Conservation (phyloP, 139 green algal genomes). For the Chlorella sp. region DNA sequence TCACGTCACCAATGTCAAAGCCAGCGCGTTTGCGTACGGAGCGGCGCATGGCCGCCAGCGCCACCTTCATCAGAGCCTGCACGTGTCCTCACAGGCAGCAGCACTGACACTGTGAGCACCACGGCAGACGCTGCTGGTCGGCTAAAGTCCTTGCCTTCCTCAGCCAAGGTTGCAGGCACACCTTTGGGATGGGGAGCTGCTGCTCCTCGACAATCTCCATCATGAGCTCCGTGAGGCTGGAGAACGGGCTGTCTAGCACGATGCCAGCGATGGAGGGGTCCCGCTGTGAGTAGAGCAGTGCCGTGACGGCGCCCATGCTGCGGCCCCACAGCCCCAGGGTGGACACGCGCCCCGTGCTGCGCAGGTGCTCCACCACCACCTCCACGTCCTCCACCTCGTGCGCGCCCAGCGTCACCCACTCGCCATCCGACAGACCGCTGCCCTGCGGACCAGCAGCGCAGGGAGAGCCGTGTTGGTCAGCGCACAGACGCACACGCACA, state of each 20-base stretch:
- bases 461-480: too few species aligned
- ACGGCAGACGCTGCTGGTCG: too few species aligned
- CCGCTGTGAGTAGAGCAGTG: conserved; percentile 71
- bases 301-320: conserved; percentile 92
- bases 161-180: too few species aligned
- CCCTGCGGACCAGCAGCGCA: conserved; percentile 48
- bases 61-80: conserved; percentile 16
- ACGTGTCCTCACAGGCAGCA: too few species aligned
- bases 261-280: conserved; percentile 65
- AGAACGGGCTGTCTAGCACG: conserved; percentile 93
- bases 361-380: conserved; percentile 36
- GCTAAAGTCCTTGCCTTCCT: too few species aligned
- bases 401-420: conserved; percentile 86
- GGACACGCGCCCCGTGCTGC: conserved; percentile 32
- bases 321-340: conserved; percentile 90
- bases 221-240: conserved; percentile 79
- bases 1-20: conserved; percentile 65
- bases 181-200: conserved; percentile 52
- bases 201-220: conserved; percentile 79
- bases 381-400: conserved; percentile 81
- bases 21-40: conserved; percentile 65
- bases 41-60: conserved; percentile 62
- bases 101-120: too few species aligned
- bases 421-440: conserved; percentile 79
- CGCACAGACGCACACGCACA: too few species aligned